Evolutionary conservation across 2,329 filamentous ascomycete species (phyloP).

Genomic region (Helotiales sp.): DNA sequence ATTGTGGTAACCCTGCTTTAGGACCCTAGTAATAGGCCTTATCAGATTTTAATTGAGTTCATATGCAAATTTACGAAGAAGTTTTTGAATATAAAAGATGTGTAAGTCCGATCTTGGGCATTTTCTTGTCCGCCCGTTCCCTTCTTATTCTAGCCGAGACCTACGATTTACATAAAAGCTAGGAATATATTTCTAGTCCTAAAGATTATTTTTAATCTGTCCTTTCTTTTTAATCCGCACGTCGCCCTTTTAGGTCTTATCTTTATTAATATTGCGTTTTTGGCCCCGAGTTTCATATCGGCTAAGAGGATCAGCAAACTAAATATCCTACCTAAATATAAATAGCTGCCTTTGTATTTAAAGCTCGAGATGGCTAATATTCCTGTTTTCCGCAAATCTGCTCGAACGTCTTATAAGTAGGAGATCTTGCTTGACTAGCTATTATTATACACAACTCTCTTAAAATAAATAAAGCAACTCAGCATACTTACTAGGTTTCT

Average conservation of each 20-base stretch:
- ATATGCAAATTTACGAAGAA: too few species aligned
- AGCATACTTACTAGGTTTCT: constrained; percentile 29
- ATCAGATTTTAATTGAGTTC: too few species aligned
- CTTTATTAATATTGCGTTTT: too few species aligned
- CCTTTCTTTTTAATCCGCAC: constrained; percentile 46
- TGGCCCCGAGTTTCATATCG: too few species aligned
- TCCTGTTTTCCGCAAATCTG: too few species aligned
- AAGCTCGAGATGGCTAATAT: constrained; percentile 33
- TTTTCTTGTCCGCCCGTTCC: constrained; percentile 12
- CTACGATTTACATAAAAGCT: too few species aligned
- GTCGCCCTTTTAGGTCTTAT: too few species aligned
- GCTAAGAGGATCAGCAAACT: too few species aligned
- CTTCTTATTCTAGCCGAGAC: constrained; percentile 11
- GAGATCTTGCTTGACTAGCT: constrained; percentile 31
- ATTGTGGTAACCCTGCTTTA: constrained; percentile 25
- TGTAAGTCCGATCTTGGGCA: constrained; percentile 8
- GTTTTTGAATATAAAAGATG: too few species aligned
- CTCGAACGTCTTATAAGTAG: too few species aligned
- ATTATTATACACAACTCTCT: constrained; percentile 33
- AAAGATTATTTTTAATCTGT: constrained; percentile 46
- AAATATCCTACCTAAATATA: constrained; percentile 36
- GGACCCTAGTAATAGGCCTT: constrained; percentile 14
- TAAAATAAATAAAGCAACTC: constrained; percentile 29
- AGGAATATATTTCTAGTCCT: constrained; percentile 44
- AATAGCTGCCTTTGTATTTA: constrained; percentile 33